Evolutionary conservation across 2,329 filamentous ascomycete species (phyloP).

Genomic region (Xylaria arbuscula): DNA sequence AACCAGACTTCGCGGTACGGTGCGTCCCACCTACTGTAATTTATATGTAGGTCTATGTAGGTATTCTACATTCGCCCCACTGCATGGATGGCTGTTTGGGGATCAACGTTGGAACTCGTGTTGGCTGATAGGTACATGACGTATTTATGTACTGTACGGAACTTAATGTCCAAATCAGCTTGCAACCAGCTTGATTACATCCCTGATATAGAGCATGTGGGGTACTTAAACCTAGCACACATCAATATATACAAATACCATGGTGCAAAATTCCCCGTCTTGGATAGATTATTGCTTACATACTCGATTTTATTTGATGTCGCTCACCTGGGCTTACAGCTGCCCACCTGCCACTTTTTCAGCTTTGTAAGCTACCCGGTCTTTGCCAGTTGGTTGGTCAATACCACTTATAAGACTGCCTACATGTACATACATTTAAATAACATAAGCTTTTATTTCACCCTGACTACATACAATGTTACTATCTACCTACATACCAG

Average conservation of each 20-base stretch:
- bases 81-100: conserved; percentile 1
- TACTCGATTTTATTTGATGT: conserved; percentile 13
- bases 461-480: neutral
- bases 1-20: neutral
- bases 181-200: conserved; percentile 7
- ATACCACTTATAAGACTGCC: neutral
- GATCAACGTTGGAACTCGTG: conserved; percentile 24
- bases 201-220: conserved; percentile 8
- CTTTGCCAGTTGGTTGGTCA: neutral
- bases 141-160: conserved; percentile 25
- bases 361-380: neutral
- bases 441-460: neutral
- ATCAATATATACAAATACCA: conserved; percentile 24
- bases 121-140: conserved; percentile 22
- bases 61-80: conserved; percentile 8
- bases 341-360: neutral
- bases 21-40: neutral
- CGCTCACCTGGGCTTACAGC: conserved; percentile 13
- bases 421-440: too few species aligned
- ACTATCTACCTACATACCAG: neutral
- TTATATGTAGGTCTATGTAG: neutral
- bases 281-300: conserved; percentile 26
- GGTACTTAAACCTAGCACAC: conserved; percentile 8
- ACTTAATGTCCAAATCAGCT: conserved; percentile 21
- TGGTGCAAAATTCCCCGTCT: conserved; percentile 15